These are phyloP conservation scores for Eucalyptus coolabah DNA, from an alignment of 345 rosid genomes.

Conservation along the genomic window DNA sequence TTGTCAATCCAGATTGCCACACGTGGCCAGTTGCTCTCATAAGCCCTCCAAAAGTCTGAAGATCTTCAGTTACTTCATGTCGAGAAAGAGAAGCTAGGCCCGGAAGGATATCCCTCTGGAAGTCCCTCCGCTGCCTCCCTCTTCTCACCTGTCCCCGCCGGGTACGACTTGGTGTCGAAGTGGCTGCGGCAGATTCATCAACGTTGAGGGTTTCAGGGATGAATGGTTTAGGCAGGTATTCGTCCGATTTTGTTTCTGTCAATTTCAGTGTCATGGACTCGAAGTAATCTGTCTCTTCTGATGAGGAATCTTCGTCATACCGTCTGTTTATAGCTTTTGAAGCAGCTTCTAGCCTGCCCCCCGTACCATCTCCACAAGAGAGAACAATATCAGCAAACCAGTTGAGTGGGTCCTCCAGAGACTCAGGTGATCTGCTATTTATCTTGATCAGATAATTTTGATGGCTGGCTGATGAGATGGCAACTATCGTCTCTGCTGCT, in stretches of 20 bases:
- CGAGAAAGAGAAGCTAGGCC: conserved; percentile 83
- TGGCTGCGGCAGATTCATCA: conserved; percentile 35
- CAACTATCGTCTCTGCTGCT: conserved; percentile 79
- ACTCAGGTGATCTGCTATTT: conserved; percentile 14
- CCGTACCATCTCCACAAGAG: conserved; percentile 37
- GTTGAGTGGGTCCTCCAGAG: conserved; percentile 39
- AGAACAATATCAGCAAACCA: conserved; percentile 73
- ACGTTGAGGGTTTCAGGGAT: conserved; percentile 47
- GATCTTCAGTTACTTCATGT: conserved; percentile 89
- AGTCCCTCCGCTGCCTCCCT: conserved; percentile 95
- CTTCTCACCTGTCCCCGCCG: conserved; percentile 84
- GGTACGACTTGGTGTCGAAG: conserved; percentile 26
- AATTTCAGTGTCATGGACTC: conserved; percentile 72
- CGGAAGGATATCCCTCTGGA: conserved; percentile 98
- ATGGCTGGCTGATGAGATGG: conserved; percentile 35
- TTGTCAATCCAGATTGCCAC: conserved; percentile 63
- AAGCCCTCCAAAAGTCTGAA: conserved; percentile 86
- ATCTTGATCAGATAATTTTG: conserved; percentile 15
- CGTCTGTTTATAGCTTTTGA: conserved; percentile 12
- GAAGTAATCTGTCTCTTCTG: conserved; percentile 61
- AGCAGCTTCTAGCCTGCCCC: conserved; percentile 25
- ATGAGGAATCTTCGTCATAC: conserved; percentile 19
- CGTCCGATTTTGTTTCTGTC: conserved; percentile 56
- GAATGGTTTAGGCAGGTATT: conserved; percentile 73
- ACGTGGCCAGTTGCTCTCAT: conserved; percentile 73